These are phyloP conservation scores for Biscogniauxia mediterranea DNA, from an alignment of 2,329 filamentous ascomycete species.

Conservation along the genomic window DNA sequence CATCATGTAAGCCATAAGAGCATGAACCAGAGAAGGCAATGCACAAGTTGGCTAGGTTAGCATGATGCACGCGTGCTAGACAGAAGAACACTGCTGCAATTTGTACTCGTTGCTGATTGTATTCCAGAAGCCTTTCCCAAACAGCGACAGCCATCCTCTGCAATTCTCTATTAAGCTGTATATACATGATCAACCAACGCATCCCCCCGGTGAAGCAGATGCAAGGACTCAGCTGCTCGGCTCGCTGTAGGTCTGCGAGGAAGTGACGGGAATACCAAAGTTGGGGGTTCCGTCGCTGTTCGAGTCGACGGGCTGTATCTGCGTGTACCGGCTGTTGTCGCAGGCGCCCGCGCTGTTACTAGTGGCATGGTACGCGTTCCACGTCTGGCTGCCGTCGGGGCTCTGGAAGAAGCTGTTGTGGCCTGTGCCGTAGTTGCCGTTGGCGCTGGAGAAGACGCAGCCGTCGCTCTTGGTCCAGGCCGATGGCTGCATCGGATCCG, in stretches of 20 bases:
- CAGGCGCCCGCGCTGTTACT: slow-evolving; percentile 48
- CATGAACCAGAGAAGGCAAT: not conserved
- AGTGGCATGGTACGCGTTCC: slow-evolving; percentile 57
- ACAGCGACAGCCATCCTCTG: not conserved
- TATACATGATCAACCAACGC: not conserved
- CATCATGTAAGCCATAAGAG: not conserved
- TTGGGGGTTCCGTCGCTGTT: slow-evolving; percentile 51
- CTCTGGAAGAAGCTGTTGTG: slow-evolving; percentile 60
- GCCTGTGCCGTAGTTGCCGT: slow-evolving; percentile 56
- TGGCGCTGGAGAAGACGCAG: slow-evolving; percentile 50
- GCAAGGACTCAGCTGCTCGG: slow-evolving; percentile 1
- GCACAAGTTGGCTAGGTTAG: not conserved
- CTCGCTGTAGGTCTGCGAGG: slow-evolving; percentile 10
- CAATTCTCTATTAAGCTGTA: not conserved
- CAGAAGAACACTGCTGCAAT: too few relatives aligned
- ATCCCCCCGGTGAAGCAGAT: not conserved
- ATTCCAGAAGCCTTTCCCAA: not conserved
- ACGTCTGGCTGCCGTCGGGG: slow-evolving; percentile 52
- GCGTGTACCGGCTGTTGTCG: slow-evolving; percentile 52
- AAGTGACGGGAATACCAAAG: slow-evolving; percentile 41
- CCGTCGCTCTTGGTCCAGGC: slow-evolving; percentile 53
- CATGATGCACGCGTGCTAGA: too few relatives aligned
- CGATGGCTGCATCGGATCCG: slow-evolving; percentile 41
- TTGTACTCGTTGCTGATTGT: not conserved
- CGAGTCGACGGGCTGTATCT: slow-evolving; percentile 49